Evolutionary conservation across 371 early-diverging fungal genomes (phyloP).

Genomic region (Enterospora canceri): DNA sequence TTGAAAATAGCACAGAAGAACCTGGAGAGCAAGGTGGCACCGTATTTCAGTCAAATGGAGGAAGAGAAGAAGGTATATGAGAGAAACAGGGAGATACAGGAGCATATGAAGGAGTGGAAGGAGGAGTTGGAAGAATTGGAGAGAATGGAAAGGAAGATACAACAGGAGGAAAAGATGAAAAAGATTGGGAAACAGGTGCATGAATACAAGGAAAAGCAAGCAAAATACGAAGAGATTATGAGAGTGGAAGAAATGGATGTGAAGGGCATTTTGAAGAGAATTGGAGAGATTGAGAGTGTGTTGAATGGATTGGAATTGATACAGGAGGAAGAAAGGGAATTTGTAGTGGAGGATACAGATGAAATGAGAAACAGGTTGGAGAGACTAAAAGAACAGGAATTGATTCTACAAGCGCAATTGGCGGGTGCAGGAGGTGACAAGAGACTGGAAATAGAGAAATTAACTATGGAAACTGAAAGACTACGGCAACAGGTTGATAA

Average conservation of each 20-base stretch:
- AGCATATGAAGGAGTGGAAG: not conserved
- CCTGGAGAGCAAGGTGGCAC: slow-evolving; percentile 72
- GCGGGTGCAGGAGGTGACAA: slow-evolving; percentile 58
- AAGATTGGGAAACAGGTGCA: not conserved
- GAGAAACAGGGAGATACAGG: slow-evolving; percentile 59
- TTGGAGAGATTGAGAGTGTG: slow-evolving; percentile 25
- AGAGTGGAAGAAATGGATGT: slow-evolving; percentile 30
- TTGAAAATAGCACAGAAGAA: slow-evolving; percentile 74
- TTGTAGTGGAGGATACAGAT: slow-evolving; percentile 27
- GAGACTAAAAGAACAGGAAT: slow-evolving; percentile 2
- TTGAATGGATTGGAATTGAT: slow-evolving; percentile 15
- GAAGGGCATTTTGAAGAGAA: slow-evolving; percentile 38
- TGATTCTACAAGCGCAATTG: slow-evolving; percentile 43
- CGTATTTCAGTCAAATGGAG: slow-evolving; percentile 74
- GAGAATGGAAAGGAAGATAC: not conserved
- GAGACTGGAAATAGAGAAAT: slow-evolving; percentile 61
- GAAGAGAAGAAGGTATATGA: slow-evolving; percentile 72
- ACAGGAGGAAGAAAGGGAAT: slow-evolving; percentile 43
- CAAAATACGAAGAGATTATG: slow-evolving; percentile 6
- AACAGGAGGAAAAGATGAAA: not conserved
- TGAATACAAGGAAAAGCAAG: slow-evolving; percentile 21
- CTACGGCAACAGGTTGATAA: slow-evolving; percentile 63
- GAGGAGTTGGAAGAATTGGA: slow-evolving; percentile 16
- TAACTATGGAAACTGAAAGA: slow-evolving; percentile 63
- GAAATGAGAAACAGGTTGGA: slow-evolving; percentile 1